Percentiles rank a stretch among this genome's conserved stretches.
Conservation (phyloP, 306 rosid genomes). For the Rubus parviflorus region DNA sequence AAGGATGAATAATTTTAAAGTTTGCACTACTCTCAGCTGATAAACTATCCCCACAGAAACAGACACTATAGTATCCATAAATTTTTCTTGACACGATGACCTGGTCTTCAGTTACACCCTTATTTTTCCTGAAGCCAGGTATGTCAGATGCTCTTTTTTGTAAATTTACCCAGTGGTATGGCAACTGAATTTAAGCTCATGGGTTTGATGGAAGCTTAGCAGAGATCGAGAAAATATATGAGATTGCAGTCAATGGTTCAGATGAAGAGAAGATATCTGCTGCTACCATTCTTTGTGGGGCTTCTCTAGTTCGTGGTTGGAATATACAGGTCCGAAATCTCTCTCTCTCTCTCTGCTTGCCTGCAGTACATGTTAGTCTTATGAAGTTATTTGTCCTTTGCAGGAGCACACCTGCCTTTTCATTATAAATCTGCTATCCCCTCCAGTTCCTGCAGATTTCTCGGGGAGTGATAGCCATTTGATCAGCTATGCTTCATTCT, state of each 20-base stretch:
- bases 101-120: constrained; percentile 46
- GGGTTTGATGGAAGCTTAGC: constrained; percentile 96
- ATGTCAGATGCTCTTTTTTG: constrained; percentile 44
- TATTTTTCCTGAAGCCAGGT: constrained; percentile 48
- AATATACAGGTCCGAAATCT: constrained; percentile 67
- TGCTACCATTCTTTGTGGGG: constrained; percentile 87
- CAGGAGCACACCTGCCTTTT: constrained; percentile 76
- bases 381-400: constrained; percentile 32
- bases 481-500: constrained; percentile 70
- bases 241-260: constrained; percentile 80
- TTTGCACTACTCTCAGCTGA: not conserved
- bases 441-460: constrained; percentile 57
- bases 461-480: constrained; percentile 69
- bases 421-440: constrained; percentile 64
- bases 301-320: constrained; percentile 91
- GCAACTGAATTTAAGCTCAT: constrained; percentile 69
- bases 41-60: not conserved
- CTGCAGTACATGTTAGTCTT: not conserved
- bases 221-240: constrained; percentile 83
- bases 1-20: constrained; percentile 13
- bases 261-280: constrained; percentile 87
- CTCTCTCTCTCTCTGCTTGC: not conserved
- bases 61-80: constrained; percentile 22
- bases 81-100: constrained; percentile 20
- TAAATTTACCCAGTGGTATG: constrained; percentile 41